Base-by-base conservation (phyloP, 371 early-diverging fungal species). In the Mucor racemosus region DNA sequence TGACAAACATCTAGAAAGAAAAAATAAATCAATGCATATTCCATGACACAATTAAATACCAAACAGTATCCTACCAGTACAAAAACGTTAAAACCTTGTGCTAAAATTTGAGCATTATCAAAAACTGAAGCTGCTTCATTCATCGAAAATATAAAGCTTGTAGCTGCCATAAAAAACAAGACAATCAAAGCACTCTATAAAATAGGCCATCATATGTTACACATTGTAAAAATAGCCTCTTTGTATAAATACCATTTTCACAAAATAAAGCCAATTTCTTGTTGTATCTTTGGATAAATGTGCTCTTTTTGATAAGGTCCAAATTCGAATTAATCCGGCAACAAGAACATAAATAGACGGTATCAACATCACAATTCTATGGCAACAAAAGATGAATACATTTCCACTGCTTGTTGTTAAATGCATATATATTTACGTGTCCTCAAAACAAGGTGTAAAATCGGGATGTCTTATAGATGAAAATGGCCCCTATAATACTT, bases 401-500 rank as follows among this genome's bases (percentile, higher is more conserved):
- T 6, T 9, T 36, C 36, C 6, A 6, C 36, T 36, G 36, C 36
- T 36, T 36, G n/a, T n/a, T n/a, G n/a, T n/a, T n/a, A n/a, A 53
- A 31, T 26, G 14, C 34, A 21, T 21, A 26, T 41, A 11, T 31
- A 46, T 62, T 44, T 77, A 83, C 76, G 80, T 75, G 66, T 88
- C 81, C 64, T 88, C 87, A 60, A 88, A 91, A 66, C 91, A 91
- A 7, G 84, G 81, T 11, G 88, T 84, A 42, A 89, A 84, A 62
- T 91, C 90, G 8, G 86, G 75, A 7, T 71, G 64, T 17, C 86
- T 77, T 14, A 63, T 69, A 9, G 58, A 67, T 54, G 79, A 77
- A 76, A 80, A 83, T 0, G 91, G 90, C 10, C 91, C 90, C 88
- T 87, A 68, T 11, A 15, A 11, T n/a, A 21, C 50, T n/a, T n/a